These are phyloP conservation scores for Backusella mclennaniae DNA, from an alignment of 192 early-diverging fungal genomes.

Conservation along the genomic window DNA sequence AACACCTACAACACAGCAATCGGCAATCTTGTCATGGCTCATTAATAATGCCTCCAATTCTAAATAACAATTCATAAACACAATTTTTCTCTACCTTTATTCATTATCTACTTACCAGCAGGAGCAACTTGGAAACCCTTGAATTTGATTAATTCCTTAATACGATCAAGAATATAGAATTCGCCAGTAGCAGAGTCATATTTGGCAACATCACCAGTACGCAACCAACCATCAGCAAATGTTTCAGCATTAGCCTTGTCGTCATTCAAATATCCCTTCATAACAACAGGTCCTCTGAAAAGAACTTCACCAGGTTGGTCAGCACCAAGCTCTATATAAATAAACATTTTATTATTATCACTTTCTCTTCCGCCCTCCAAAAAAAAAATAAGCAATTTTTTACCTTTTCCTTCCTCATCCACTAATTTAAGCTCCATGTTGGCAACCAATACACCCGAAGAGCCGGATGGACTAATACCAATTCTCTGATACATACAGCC, in stretches of 20 bases:
- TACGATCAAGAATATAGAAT: conserved; percentile 68
- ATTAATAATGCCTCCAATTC: conserved; percentile 64
- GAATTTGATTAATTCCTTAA: conserved; percentile 84
- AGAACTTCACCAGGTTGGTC: conserved; percentile 48
- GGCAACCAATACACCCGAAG: conserved; percentile 43
- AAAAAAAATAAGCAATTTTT: not conserved
- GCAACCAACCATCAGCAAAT: conserved; percentile 44
- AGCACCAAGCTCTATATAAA: conserved; percentile 45
- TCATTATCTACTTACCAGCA: conserved; percentile 39
- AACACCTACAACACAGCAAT: conserved; percentile 69
- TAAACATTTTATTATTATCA: conserved; percentile 14
- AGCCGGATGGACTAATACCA: conserved; percentile 6
- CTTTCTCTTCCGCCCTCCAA: too few species aligned
- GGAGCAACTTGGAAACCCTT: conserved; percentile 76
- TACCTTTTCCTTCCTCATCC: conserved; percentile 48
- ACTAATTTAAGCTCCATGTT: conserved; percentile 44
- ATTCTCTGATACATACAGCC: conserved; percentile 19
- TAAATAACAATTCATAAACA: not conserved
- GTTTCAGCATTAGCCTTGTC: conserved; percentile 40
- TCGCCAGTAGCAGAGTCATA: conserved; percentile 47
- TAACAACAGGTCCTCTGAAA: conserved; percentile 44
- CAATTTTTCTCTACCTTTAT: not conserved
- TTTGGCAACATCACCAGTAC: conserved; percentile 61
- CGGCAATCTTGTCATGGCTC: conserved; percentile 46
- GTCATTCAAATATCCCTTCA: conserved; percentile 56